These are phyloP conservation scores for Backusella luteola DNA, from an alignment of 192 early-diverging fungal genomes.

Conservation along the genomic window DNA sequence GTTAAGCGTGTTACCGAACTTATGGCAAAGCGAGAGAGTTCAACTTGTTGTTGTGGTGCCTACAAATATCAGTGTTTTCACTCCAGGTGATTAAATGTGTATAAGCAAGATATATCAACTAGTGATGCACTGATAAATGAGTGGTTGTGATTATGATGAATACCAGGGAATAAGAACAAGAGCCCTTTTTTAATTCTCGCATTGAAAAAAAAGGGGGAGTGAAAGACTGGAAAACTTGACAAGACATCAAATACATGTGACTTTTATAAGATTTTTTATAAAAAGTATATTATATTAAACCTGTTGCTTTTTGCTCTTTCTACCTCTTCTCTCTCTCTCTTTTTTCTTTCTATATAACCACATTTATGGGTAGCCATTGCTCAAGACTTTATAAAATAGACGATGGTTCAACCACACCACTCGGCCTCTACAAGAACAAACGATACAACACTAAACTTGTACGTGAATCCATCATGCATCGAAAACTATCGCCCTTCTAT, in stretches of 20 bases:
- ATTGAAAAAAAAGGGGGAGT: not conserved
- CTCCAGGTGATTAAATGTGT: too few species aligned
- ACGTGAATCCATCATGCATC: not conserved
- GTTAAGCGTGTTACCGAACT: too few species aligned
- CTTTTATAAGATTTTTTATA: not conserved
- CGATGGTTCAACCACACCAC: not conserved
- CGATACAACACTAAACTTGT: not conserved
- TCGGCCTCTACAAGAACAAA: not conserved
- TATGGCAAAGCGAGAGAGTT: too few species aligned
- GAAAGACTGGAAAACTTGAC: not conserved
- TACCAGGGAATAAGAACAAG: too few species aligned
- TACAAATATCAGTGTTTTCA: too few species aligned
- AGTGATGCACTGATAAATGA: too few species aligned
- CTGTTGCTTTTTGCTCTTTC: not conserved
- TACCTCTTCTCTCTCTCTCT: not conserved
- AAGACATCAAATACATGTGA: not conserved
- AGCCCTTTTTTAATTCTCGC: too few species aligned
- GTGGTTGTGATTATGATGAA: too few species aligned
- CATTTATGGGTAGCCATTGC: not conserved
- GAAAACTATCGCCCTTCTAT: conserved; percentile 10
- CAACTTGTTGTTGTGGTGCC: too few species aligned
- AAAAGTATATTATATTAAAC: not conserved
- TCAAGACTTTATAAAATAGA: not conserved
- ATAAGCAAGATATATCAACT: too few species aligned
- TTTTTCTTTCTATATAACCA: not conserved